A percentile compares a stretch with the other conserved stretches of the same genome.
These are phyloP conservation scores for Fragosphaeria purpurea DNA, from an alignment of 2,329 filamentous ascomycete species.

Conservation along the genomic window DNA sequence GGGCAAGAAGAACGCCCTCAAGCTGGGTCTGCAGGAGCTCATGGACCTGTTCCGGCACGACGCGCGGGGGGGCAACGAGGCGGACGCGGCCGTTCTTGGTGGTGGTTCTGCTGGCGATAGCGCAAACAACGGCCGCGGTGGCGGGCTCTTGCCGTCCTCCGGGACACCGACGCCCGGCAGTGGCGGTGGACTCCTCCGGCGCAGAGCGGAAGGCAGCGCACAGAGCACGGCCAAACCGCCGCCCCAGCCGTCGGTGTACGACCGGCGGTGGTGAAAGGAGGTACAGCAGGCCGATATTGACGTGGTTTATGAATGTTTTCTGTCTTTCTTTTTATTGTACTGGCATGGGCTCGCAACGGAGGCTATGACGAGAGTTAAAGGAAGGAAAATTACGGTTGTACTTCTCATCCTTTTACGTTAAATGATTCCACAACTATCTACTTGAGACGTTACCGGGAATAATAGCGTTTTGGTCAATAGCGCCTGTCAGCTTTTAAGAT, in stretches of 20 bases:
- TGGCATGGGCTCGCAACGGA: too few species aligned
- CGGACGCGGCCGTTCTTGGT: not conserved
- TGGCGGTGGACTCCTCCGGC: constrained; percentile 7
- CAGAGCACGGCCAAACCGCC: not conserved
- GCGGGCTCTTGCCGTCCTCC: not conserved
- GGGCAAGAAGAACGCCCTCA: constrained; percentile 48
- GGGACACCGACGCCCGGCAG: not conserved
- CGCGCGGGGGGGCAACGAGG: constrained; percentile 8
- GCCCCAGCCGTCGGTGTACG: constrained; percentile 7
- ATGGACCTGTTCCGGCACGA: constrained; percentile 77
- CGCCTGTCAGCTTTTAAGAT: too few species aligned
- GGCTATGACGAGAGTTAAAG: too few species aligned
- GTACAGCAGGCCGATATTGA: too few species aligned
- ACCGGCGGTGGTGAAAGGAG: constrained; percentile 9
- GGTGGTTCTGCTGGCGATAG: not conserved
- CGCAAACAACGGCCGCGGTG: not conserved
- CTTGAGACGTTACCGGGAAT: too few species aligned
- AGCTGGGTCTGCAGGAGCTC: constrained; percentile 88
- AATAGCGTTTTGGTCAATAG: too few species aligned
- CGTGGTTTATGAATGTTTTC: too few species aligned
- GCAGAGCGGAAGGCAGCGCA: not conserved
- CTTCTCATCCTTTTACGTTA: too few species aligned
- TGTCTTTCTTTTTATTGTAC: too few species aligned
- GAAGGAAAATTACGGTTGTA: too few species aligned
- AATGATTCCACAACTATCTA: too few species aligned